phyloP scores from a whole-genome alignment of 2,329 filamentous ascomycete genomes.

The Leptodontidium sp. region DNA sequence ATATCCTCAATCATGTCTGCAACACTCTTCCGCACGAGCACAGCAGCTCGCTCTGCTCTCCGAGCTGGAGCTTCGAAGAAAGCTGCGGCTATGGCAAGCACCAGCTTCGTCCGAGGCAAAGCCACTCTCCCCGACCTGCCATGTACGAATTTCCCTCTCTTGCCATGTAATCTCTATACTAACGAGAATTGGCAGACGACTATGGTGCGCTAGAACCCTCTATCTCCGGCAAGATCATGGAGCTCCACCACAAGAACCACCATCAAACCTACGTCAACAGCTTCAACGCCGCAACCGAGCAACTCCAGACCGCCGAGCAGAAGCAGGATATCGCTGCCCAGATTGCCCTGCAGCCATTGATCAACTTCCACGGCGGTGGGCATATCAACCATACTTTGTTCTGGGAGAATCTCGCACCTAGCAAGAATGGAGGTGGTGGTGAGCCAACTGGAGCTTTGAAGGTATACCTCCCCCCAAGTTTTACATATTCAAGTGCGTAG shows the following conservation, averaged over 20 bases:
- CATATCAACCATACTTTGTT: conserved; percentile 74
- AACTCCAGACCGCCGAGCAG: conserved; percentile 66
- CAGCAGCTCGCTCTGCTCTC: conserved; percentile 73
- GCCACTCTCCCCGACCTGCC: conserved; percentile 90
- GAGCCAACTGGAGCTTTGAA: conserved; percentile 60
- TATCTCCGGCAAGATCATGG: conserved; percentile 93
- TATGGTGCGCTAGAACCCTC: conserved; percentile 90
- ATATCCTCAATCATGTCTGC: conserved; percentile 68
- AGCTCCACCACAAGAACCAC: conserved; percentile 93
- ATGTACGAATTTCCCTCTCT: conserved; percentile 59
- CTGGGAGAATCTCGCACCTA: conserved; percentile 75
- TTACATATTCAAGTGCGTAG: not conserved
- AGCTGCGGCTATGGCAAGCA: conserved; percentile 72
- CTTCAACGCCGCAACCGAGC: conserved; percentile 81
- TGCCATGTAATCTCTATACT: not conserved
- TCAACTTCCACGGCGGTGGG: conserved; percentile 74
- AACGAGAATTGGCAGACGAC: conserved; percentile 70
- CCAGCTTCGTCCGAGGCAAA: conserved; percentile 84
- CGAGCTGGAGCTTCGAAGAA: conserved; percentile 71
- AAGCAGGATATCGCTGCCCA: conserved; percentile 60
- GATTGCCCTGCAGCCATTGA: conserved; percentile 63
- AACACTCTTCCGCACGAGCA: conserved; percentile 75
- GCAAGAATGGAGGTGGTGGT: conserved; percentile 69
- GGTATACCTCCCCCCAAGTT: conserved; percentile 34
- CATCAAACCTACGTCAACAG: conserved; percentile 93